These are phyloP conservation scores for Casaregolazyma lundiana DNA, from an alignment of 1,139 yeast species.

Conservation along the genomic window DNA sequence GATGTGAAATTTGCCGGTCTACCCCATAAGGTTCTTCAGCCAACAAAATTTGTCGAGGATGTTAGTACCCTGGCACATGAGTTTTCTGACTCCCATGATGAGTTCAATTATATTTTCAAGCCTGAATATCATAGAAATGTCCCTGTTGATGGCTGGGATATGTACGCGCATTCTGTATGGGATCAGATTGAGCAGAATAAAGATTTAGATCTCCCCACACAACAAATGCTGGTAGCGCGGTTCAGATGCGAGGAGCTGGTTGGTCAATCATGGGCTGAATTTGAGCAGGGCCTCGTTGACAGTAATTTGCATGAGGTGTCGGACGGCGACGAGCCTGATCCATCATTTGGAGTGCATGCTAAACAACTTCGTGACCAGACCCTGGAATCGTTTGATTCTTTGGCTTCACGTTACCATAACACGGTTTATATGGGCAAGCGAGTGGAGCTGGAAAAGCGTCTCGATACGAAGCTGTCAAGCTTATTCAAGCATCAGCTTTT, in stretches of 20 bases:
- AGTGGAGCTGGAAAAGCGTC: constrained; percentile 36
- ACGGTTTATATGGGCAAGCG: constrained; percentile 64
- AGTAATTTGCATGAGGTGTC: neutral
- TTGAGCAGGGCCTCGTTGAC: constrained; percentile 37
- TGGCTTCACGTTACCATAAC: constrained; percentile 68
- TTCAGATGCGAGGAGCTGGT: constrained; percentile 92
- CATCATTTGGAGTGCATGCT: constrained; percentile 30
- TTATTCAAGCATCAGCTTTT: constrained; percentile 43
- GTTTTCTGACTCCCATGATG: constrained; percentile 32
- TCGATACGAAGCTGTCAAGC: constrained; percentile 30
- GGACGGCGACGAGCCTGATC: neutral
- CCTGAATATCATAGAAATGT: constrained; percentile 75
- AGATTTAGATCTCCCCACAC: constrained; percentile 94
- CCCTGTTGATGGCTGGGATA: constrained; percentile 95
- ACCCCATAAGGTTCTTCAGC: constrained; percentile 80
- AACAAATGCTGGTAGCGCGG: constrained; percentile 88
- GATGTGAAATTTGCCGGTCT: constrained; percentile 79
- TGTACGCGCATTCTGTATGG: constrained; percentile 91
- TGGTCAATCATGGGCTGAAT: constrained; percentile 45
- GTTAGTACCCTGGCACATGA: constrained; percentile 62
- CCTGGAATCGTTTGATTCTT: constrained; percentile 53
- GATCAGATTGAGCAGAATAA: constrained; percentile 87
- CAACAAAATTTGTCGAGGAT: constrained; percentile 63
- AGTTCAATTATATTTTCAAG: constrained; percentile 47
- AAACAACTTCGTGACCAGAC: constrained; percentile 32